These are phyloP conservation scores for Taphrina wiesneri DNA, from an alignment of 1,139 yeast genomes.

Conservation along the genomic window DNA sequence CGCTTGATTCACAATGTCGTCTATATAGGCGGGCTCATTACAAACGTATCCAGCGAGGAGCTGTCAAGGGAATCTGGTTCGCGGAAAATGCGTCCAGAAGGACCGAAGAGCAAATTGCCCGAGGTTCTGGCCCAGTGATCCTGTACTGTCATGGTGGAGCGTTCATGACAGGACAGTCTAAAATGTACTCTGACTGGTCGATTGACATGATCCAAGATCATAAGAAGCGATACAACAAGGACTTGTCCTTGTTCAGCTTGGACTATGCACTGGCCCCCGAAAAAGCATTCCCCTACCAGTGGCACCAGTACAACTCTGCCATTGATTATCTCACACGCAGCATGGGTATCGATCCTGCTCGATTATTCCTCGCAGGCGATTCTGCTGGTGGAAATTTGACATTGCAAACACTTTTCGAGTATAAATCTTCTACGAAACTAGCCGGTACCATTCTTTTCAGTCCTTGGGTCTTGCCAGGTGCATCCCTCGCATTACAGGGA, in stretches of 20 bases:
- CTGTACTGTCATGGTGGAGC: constrained; percentile 29
- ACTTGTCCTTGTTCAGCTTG: constrained; percentile 3
- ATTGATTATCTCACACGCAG: constrained; percentile 18
- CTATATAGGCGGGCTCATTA: neutral
- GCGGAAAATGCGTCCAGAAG: constrained; percentile 7
- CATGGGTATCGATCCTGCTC: constrained; percentile 5
- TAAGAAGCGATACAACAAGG: constrained; percentile 24
- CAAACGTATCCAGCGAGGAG: constrained; percentile 15
- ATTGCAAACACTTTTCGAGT: constrained; percentile 24
- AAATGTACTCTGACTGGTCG: constrained; percentile 20
- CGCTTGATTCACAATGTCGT: constrained; percentile 5
- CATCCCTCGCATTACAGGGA: neutral
- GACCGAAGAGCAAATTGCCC: constrained; percentile 7
- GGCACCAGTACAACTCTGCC: constrained; percentile 17
- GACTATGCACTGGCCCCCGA: constrained; percentile 25
- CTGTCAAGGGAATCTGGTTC: constrained; percentile 25
- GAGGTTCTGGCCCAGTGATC: constrained; percentile 20
- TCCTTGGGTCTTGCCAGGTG: constrained; percentile 29
- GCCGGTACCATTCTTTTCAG: constrained; percentile 29
- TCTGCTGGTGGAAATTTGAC: constrained; percentile 28
- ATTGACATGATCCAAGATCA: constrained; percentile 15
- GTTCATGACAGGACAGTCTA: constrained; percentile 24
- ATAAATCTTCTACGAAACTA: neutral
- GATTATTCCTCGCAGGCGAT: constrained; percentile 31
- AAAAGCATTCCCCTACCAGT: constrained; percentile 15